phyloP scores from a whole-genome alignment of 345 rosid genomes.

The Kandelia obovata region DNA sequence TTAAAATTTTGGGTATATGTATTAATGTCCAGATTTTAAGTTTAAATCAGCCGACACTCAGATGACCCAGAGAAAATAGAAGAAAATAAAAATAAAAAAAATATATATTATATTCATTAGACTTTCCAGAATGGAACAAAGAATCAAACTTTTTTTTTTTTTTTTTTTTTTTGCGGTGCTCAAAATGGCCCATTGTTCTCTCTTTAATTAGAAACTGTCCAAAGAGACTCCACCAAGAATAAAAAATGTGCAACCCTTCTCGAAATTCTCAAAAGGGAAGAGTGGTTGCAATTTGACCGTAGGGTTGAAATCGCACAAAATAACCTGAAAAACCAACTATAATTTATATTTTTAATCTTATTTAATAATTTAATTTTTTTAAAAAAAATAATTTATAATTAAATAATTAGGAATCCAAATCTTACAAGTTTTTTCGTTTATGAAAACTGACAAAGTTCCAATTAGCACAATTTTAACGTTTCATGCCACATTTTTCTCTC shows the following conservation, averaged over 20 bases:
- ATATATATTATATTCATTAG: neutral
- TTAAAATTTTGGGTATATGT: too few relatives aligned
- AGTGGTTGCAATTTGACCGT: slow-evolving; percentile 6
- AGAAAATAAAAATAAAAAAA: neutral
- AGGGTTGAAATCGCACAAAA: slow-evolving; percentile 16
- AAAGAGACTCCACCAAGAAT: neutral
- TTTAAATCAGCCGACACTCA: too few relatives aligned
- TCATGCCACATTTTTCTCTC: slow-evolving; percentile 5
- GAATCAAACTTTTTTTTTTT: neutral
- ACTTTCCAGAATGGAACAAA: neutral
- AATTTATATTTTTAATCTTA: too few relatives aligned
- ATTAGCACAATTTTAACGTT: neutral
- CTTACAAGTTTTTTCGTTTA: too few relatives aligned
- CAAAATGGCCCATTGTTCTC: neutral
- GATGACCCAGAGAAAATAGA: neutral
- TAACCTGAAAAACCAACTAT: slow-evolving; percentile 3
- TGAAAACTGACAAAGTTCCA: too few relatives aligned
- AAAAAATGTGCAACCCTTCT: neutral
- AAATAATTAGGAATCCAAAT: too few relatives aligned
- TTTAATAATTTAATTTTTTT: too few relatives aligned
- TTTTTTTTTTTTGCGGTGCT: neutral
- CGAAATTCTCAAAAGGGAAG: neutral
- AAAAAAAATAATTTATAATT: too few relatives aligned
- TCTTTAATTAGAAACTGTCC: slow-evolving; percentile 30
- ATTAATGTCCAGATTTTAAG: too few relatives aligned